Conservation (phyloP, 2,329 filamentous ascomycete species). For the Didymellaceae sp. region DNA sequence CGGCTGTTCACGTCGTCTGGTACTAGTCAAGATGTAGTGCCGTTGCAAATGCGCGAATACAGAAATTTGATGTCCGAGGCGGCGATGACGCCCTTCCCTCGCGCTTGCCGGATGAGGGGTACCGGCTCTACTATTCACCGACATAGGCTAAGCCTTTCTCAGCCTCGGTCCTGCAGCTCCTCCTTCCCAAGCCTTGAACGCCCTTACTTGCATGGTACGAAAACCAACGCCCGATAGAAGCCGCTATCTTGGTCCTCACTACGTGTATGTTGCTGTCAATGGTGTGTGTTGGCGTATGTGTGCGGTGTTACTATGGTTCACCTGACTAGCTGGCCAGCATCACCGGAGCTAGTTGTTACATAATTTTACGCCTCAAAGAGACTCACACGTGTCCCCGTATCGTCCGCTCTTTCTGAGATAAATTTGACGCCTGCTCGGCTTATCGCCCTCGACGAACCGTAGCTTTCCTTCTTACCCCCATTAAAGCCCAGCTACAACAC, state of each 20-base stretch:
- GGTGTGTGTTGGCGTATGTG: slow-evolving; percentile 7
- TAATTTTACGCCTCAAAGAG: slow-evolving; percentile 28
- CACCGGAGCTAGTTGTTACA: slow-evolving; percentile 37
- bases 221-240: slow-evolving; percentile 31
- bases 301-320: slow-evolving; percentile 17
- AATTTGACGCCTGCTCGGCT: slow-evolving; percentile 13
- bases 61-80: slow-evolving; percentile 42
- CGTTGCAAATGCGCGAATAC: slow-evolving; percentile 19
- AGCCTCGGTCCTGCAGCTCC: slow-evolving; percentile 4
- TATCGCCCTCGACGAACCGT: slow-evolving; percentile 14
- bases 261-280: slow-evolving; percentile 14
- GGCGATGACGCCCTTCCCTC: slow-evolving; percentile 32
- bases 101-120: slow-evolving; percentile 27
- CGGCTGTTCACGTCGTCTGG: slow-evolving; percentile 9
- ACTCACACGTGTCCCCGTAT: slow-evolving; percentile 16
- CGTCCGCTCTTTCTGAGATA: slow-evolving; percentile 20
- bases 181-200: slow-evolving; percentile 4
- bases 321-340: slow-evolving; percentile 30
- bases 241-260: slow-evolving; percentile 19
- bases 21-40: slow-evolving; percentile 3
- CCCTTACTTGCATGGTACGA: slow-evolving; percentile 13
- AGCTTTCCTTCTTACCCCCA: slow-evolving; percentile 10
- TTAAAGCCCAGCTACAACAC: too few species aligned
- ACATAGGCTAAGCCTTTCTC: not conserved
- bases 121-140: slow-evolving; percentile 23